Base-by-base conservation (phyloP, 2,329 filamentous ascomycete species). In the Lachnellula arida region DNA sequence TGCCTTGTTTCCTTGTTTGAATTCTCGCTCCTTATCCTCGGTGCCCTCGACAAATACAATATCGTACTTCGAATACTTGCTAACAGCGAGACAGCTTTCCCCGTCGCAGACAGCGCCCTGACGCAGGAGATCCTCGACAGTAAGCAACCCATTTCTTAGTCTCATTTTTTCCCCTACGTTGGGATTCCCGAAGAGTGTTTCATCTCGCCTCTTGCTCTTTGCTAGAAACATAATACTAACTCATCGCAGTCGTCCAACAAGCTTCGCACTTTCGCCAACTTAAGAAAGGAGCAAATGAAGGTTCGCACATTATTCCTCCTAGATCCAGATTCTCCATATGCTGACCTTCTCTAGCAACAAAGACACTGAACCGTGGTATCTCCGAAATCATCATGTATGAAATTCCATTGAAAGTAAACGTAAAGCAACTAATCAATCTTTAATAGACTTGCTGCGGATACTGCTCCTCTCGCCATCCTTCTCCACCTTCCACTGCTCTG, bases 311-410 rank as follows among this genome's bases (percentile, higher is more conserved):
- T 40, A 9, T 15, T 3, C 12, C 12, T 40, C 37, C 4, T 17
- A 40, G 14, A 17, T 17, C 15, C 15, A 40, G 28, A 8, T 32
- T 8, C 11, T 32, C 28, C 9, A 32, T 32, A 40, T 40, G 37
- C 37, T 40, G 37, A 17, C 14, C 14, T 40, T 17, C 5, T 17
- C 14, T 9, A 15, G 37, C 14, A 15, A 96, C 90, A 71, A 96
- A 96, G 81, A 88, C 90, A 1, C 81, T 96, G 50, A 95, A 94
- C 79, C 87, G 93, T 66, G 92, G 93, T 76, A 91, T 93, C 60
- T 85, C 85, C 65, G 93, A 97, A 77, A 79, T 97, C 62, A 86
- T 96, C 70, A 82, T 97, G 66, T 22, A 22, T 4, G 22, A 2
- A 22, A 4, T 2, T 22, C 22, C 4, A 22, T 22, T 22, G 22